phyloP scores from a whole-genome alignment of 345 rosid genomes.

The Pseudoturritis turrita region DNA sequence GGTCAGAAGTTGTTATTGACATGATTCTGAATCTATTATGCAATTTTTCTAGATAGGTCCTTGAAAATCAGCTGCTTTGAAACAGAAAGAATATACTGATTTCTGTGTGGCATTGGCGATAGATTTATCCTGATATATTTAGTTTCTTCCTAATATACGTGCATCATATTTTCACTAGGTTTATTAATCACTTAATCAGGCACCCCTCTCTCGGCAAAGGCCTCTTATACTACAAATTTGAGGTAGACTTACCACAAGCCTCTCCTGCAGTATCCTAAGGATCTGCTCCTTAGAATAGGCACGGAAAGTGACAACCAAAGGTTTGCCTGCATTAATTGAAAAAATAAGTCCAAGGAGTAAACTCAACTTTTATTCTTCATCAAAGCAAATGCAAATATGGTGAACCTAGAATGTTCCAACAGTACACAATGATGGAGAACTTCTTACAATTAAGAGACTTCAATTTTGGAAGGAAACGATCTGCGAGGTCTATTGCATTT shows the following conservation, averaged over 20 bases:
- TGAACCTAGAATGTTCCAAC: neutral
- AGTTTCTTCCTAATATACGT: neutral
- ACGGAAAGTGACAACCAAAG: slow-evolving; percentile 67
- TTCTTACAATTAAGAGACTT: slow-evolving; percentile 74
- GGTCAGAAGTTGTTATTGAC: neutral
- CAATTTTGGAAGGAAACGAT: slow-evolving; percentile 85
- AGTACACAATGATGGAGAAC: neutral
- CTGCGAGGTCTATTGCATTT: slow-evolving; percentile 87
- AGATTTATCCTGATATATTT: neutral
- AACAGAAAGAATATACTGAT: neutral
- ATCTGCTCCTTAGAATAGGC: slow-evolving; percentile 85
- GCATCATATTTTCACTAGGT: neutral
- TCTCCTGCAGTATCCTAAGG: slow-evolving; percentile 65
- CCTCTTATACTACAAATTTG: neutral
- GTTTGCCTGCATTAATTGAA: slow-evolving; percentile 55
- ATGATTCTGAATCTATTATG: neutral
- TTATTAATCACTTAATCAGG: neutral
- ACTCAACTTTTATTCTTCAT: neutral
- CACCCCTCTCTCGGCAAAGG: neutral
- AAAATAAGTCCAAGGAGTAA: neutral
- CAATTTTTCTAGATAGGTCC: neutral
- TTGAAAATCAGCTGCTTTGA: neutral
- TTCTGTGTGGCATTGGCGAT: neutral
- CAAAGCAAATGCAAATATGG: neutral
- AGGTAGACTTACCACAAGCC: slow-evolving; percentile 58